A percentile compares a stretch with the other conserved stretches of the same genome.
These are phyloP conservation scores for Sordaria brevicollis DNA, from an alignment of 495 filamentous ascomycete genomes.

Conservation along the genomic window DNA sequence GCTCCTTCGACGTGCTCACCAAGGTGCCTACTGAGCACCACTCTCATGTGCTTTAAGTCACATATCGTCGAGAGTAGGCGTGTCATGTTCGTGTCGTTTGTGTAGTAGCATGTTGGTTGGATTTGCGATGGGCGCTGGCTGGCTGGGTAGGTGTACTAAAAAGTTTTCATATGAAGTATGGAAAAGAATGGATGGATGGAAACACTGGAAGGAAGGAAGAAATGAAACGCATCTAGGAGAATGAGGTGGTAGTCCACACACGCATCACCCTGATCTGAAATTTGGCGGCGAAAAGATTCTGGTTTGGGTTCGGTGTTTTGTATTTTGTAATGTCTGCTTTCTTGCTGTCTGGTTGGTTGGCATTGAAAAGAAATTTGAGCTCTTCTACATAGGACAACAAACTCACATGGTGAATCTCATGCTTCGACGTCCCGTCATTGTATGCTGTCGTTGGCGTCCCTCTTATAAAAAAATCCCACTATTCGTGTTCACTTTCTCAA, in stretches of 20 bases:
- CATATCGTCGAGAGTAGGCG: background rate
- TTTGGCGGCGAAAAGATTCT: background rate
- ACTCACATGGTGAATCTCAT: background rate
- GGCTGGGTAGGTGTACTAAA: no score
- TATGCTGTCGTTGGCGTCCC: no score
- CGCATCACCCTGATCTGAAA: background rate
- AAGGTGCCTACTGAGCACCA: constrained; percentile 29
- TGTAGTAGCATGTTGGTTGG: background rate
- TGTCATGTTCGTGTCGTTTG: background rate
- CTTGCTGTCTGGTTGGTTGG: background rate
- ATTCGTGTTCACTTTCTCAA: no score
- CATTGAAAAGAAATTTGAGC: background rate
- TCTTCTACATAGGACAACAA: background rate
- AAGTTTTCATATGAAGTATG: background rate
- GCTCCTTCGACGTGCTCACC: constrained; percentile 77
- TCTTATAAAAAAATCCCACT: no score
- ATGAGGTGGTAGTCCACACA: background rate
- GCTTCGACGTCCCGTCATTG: no score
- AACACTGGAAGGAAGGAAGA: background rate
- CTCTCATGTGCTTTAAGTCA: background rate
- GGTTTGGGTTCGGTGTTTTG: background rate
- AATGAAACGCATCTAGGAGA: background rate
- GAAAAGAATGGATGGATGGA: background rate
- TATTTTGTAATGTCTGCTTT: background rate
- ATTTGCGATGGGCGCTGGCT: no score